Evolutionary conservation across 1,284 basidiomycete species (phyloP).

Genomic region (Ustilago trichophora): DNA sequence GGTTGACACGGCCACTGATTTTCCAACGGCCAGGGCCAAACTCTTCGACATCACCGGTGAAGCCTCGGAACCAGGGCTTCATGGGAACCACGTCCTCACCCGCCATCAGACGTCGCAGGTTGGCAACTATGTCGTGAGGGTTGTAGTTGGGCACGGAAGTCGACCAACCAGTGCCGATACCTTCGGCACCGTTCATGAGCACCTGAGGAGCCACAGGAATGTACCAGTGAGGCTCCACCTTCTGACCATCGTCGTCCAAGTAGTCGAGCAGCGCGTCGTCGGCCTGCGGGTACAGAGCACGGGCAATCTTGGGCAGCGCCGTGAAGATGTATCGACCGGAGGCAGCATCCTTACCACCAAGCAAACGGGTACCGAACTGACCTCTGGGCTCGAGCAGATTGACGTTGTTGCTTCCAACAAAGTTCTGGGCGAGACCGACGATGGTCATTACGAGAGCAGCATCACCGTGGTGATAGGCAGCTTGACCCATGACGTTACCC

Average conservation of each 20-base stretch:
- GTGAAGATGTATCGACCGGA: conserved; percentile 98
- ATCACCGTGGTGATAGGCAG: conserved; percentile 98
- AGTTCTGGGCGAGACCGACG: conserved; percentile 91
- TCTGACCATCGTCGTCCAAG: conserved; percentile 85
- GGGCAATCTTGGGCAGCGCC: conserved; percentile 79
- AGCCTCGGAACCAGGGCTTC: conserved; percentile 97
- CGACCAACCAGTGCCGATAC: conserved; percentile 99
- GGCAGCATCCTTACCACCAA: conserved; percentile 76
- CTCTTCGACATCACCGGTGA: conserved; percentile 82
- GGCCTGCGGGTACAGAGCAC: conserved; percentile 80
- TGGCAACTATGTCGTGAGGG: conserved; percentile 86
- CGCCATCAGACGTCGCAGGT: conserved; percentile 85
- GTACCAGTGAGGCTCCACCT: conserved; percentile 95
- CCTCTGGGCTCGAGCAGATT: conserved; percentile 89
- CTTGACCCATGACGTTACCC: conserved; percentile 92
- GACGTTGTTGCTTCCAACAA: conserved; percentile 94
- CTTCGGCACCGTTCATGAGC: conserved; percentile 92
- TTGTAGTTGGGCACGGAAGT: conserved; percentile 94
- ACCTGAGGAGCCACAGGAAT: conserved; percentile 89
- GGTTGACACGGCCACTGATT: conserved; percentile 78
- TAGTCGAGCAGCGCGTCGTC: conserved; percentile 87
- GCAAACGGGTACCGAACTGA: conserved; percentile 84
- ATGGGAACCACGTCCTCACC: conserved; percentile 85
- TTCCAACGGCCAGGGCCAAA: conserved; percentile 87
- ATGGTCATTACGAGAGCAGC: conserved; percentile 86